Percentiles rank a stretch among this genome's conserved stretches.
Evolutionary conservation across 1,284 basidiomycete species (phyloP).

Genomic region (Athelia sp.): DNA sequence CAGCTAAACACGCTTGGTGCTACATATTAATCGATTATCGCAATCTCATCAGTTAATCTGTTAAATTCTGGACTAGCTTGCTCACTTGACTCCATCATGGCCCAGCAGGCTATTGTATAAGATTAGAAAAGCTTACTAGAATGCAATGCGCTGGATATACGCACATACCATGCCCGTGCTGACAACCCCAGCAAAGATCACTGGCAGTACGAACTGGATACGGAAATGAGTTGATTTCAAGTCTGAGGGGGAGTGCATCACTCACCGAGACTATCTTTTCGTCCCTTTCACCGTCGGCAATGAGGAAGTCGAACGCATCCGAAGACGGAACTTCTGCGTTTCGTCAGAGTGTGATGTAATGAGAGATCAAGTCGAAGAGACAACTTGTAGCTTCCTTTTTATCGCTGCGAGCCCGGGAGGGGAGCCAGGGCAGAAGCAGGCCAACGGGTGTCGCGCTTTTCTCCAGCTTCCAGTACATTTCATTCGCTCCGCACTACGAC

Average conservation of each 20-base stretch:
- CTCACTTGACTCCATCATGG: too few relatives aligned
- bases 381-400: conserved; percentile 23
- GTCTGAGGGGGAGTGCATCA: neutral
- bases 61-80: too few relatives aligned
- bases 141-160: conserved; percentile 5
- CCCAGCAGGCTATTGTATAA: conserved; percentile 19
- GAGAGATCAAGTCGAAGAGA: conserved; percentile 21
- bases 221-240: neutral
- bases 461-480: conserved; percentile 27
- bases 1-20: too few relatives aligned
- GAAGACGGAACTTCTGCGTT: conserved; percentile 15
- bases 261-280: conserved; percentile 22
- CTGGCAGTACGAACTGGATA: conserved; percentile 22
- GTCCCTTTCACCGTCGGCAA: conserved; percentile 23
- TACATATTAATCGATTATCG: too few relatives aligned
- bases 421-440: conserved; percentile 33
- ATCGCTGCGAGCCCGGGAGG: conserved; percentile 22
- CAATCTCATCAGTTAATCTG: too few relatives aligned
- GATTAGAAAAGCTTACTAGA: neutral
- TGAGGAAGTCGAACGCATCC: conserved; percentile 29
- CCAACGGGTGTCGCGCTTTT: conserved; percentile 27
- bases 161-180: conserved; percentile 29
- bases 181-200: conserved; percentile 30
- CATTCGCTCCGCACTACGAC: conserved; percentile 15
- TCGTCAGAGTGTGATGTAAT: conserved; percentile 24